Evolutionary conservation across 73 alveolate genomes (phyloP), one percentile per base, ranked within the genome.

Genomic region (Stentor coeruleus): DNA sequence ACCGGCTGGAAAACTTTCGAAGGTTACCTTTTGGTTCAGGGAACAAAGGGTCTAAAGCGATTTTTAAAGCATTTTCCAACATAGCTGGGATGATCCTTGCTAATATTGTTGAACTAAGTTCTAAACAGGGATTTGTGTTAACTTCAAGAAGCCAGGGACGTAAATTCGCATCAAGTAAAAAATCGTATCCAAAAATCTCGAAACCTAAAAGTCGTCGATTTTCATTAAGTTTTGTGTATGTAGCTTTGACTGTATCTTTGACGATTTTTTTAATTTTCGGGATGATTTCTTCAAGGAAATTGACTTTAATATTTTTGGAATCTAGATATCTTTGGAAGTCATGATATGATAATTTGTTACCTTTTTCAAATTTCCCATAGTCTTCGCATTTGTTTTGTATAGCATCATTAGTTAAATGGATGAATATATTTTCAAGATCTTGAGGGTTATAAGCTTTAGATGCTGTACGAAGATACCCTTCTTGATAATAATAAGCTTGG

Each of bases 401-500:
- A 0, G 98, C 95, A 84, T 95, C 98, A 86, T 95, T 95, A 14
- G 99, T 95, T 11, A 95, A 87, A 84, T 95, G 99, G 59, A 95
- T 88, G 58, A 84, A 84, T 86, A 90, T 91, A 83, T 90, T 90
- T 26, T 93, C 82, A 3, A 87, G 87, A 82, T 89, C 91, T 74
- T 95, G 92, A 3, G 93, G 84, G 60, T 85, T 91, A 82, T 86
- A 95, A 58, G 90, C 93, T 86, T 91, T 89, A 59, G 93, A 82
- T 73, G 96, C 85, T 3, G 98, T 95, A 76, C 96, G 87, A 39
- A 94, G 59, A 74, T 94, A 95, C 20, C 99, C 99, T 73, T 94
- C 99, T 41, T 89, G 86, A 86, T 95, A 94, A 91, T 90, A 94
- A 84, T 86, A 94, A 39, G 93, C 99, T 75, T 92, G 85, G n/a